Evolutionary conservation across 2,329 filamentous ascomycete genomes (phyloP).

Genomic region (Penicillium sclerotiorum): DNA sequence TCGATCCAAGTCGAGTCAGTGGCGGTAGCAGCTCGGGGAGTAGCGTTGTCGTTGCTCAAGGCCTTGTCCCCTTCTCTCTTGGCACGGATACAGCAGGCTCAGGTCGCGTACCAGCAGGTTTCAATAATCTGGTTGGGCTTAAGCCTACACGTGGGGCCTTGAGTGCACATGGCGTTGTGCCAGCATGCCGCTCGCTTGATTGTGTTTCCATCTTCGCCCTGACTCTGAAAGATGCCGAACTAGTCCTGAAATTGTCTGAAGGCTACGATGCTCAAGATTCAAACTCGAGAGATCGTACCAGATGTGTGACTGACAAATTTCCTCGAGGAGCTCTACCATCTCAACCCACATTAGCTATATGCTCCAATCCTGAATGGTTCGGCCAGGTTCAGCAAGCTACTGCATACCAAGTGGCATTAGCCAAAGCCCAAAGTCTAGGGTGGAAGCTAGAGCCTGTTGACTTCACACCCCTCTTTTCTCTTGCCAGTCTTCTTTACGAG

Average conservation of each 20-base stretch:
- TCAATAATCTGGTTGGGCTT: slow-evolving; percentile 29
- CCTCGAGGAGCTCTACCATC: neutral
- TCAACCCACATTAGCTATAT: neutral
- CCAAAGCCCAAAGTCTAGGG: neutral
- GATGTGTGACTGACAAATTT: neutral
- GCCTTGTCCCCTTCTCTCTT: slow-evolving; percentile 58
- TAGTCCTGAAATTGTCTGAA: slow-evolving; percentile 53
- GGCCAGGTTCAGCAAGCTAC: neutral
- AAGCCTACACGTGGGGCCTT: slow-evolving; percentile 31
- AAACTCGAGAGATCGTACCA: slow-evolving; percentile 39
- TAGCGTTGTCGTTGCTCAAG: slow-evolving; percentile 57
- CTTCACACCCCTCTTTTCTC: neutral
- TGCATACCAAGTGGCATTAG: neutral
- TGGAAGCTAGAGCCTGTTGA: neutral
- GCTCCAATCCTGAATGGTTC: neutral
- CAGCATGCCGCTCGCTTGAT: slow-evolving; percentile 60
- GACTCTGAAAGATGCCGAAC: slow-evolving; percentile 53
- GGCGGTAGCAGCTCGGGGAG: slow-evolving; percentile 62
- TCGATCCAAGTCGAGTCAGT: slow-evolving; percentile 53
- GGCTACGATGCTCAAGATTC: slow-evolving; percentile 54
- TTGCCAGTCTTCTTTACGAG: neutral
- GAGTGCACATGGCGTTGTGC: slow-evolving; percentile 26
- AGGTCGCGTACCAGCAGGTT: slow-evolving; percentile 29
- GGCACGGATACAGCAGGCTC: slow-evolving; percentile 40
- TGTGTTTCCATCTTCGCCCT: slow-evolving; percentile 59